A percentile compares a stretch with the other conserved stretches of the same genome.
phyloP scores from a whole-genome alignment of 345 rosid genomes.

The Gossypium raimondii region DNA sequence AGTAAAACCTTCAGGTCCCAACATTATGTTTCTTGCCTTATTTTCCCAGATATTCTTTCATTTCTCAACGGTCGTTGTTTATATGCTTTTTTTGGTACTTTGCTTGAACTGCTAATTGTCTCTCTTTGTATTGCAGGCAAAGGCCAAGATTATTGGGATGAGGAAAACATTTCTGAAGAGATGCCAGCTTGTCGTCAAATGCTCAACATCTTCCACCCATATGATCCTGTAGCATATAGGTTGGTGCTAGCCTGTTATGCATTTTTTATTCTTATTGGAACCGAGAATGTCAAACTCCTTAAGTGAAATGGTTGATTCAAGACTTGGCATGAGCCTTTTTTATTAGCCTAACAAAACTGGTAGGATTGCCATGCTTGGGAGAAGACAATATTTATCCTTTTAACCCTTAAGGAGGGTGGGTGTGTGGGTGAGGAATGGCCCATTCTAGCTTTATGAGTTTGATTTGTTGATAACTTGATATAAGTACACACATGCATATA shows the following conservation, averaged over 20 bases:
- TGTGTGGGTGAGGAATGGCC: neutral
- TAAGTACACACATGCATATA: neutral
- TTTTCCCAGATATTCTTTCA: neutral
- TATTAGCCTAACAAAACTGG: neutral
- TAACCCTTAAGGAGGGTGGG: neutral
- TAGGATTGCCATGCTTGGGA: neutral
- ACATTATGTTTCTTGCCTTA: neutral
- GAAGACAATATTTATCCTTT: neutral
- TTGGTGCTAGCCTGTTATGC: slow-evolving; percentile 22
- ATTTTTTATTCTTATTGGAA: neutral
- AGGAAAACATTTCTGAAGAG: slow-evolving; percentile 76
- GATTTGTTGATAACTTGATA: neutral
- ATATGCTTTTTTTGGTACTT: neutral
- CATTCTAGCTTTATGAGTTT: neutral
- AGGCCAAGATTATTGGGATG: slow-evolving; percentile 85
- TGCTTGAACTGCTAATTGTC: slow-evolving; percentile 1
- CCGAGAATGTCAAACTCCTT: neutral
- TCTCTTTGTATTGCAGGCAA: slow-evolving; percentile 46
- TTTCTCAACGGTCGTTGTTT: neutral
- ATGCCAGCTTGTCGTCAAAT: slow-evolving; percentile 92
- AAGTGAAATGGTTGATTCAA: neutral
- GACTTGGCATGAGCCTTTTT: slow-evolving; percentile 1
- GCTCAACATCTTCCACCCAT: slow-evolving; percentile 98
- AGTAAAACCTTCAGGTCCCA: neutral
- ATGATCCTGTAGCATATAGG: slow-evolving; percentile 99